Evolutionary conservation across 345 rosid genomes (phyloP), one percentile per base, ranked within the genome.

Genomic region (Abelmoschus esculentus): DNA sequence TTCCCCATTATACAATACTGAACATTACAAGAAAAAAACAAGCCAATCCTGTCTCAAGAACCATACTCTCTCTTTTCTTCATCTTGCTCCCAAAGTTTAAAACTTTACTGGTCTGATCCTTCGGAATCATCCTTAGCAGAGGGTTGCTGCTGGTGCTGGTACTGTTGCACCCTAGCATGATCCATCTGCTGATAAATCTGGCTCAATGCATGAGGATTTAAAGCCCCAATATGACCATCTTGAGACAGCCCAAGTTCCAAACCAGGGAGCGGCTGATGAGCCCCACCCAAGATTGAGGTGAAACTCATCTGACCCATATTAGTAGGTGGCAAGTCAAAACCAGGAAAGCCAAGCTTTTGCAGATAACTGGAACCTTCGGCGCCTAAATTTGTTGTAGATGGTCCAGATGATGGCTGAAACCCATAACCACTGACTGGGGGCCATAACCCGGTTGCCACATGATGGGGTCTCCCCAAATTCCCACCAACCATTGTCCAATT

Each of bases 151-250:
- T 78, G 86, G 3, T 75, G 83, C 26, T 22, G 26, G 26, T 73
- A 80, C 72, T 74, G 85, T n/a, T n/a, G 26, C 26, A 22, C 26
- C 26, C 26, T 84, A 65, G 81, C 87, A 54, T 90, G 97, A 40
- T 90, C 83, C 86, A 90, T 87, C 83, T 92, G 98, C 80, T 90
- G 98, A 85, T 92, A 92, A 75, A 92, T 83, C 83, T 87, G 97
- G 74, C 70, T 75, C 75, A 88, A 84, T 56, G 95, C 83, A 67
- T 86, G 98, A 11, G 92, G 83, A 54, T 81, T 92, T 80, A 90
- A 63, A 70, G 2, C 32, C 32, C 32, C 32, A 29, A 29, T 29
- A 29, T 29, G 32, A 29, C 32, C 32, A 29, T 29, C 97, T 49
- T 92, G 98, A 71, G 98, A 87, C 81, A 92, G 76, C 0, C 98